Evolutionary conservation across 495 filamentous ascomycete genomes (phyloP), one percentile per base, ranked within the genome.

Genomic region (Cetradonia linearis): DNA sequence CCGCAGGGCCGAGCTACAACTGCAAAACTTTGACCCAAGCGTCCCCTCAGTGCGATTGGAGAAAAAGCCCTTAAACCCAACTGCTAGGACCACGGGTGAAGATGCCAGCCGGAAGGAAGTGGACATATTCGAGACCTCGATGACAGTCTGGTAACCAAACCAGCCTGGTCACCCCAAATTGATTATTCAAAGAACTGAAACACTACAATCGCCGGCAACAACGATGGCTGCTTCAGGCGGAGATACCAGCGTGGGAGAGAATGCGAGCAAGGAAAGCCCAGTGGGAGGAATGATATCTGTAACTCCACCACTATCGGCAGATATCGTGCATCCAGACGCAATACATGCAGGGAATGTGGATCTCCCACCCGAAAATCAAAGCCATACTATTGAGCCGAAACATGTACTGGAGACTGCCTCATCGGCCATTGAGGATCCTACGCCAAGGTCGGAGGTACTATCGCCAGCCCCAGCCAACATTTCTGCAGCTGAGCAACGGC

Each of bases 121-220:
- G 49, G 33, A 23, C 34, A 23, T 63, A 60, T 37, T 55, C 36
- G 25, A 49, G 62, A 63, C 62, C 62, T 55, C 56, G 62, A 37
- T 63, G 52, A 63, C 58, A 63, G 20, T 40, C 30, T 44, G 58
- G 48, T 33, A 13, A 16, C 18, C 5, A 3, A 34, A 13, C 34
- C 34, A 25, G 50, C 34, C 48, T 20, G 13, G 18, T 11, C 28
- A 18, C 25, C 14, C 18, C 23, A 34, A 25, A 3, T 28, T n/a
- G 23, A 20, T 11, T 3, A 7, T 50, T 20, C 34, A 16, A 30
- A 59, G 16, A 27, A 33, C 36, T 30, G 46, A 5, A 23, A 9
- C 36, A 40, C 16, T 23, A 38, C 13, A 58, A 37, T 5, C 27
- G 25, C 46, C 23, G 11, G 42, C 8, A 44, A 40, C 40, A 18